Evolutionary conservation across 1,284 basidiomycete genomes (phyloP).

Genomic region (Afroboletus lepidellus): DNA sequence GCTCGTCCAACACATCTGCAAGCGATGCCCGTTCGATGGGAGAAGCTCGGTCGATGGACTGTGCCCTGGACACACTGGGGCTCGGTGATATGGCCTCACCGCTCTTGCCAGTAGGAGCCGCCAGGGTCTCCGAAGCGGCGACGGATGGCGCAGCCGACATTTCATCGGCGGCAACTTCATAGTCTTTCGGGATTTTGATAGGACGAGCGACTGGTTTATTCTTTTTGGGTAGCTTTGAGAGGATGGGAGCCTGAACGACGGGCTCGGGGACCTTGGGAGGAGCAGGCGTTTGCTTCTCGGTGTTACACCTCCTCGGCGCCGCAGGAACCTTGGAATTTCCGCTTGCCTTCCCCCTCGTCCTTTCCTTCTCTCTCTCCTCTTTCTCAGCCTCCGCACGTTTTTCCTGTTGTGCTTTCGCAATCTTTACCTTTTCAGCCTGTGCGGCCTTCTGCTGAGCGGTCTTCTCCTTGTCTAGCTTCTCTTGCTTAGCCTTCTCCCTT

Average conservation of each 20-base stretch:
- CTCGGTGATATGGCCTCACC: conserved; percentile 41
- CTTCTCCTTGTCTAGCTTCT: conserved; percentile 38
- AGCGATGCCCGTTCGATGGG: conserved; percentile 49
- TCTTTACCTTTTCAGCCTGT: conserved; percentile 36
- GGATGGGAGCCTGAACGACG: conserved; percentile 59
- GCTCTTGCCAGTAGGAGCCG: conserved; percentile 36
- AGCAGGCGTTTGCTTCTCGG: conserved; percentile 23
- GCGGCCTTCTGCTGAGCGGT: conserved; percentile 34
- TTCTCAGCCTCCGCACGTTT: conserved; percentile 34
- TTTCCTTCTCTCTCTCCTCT: conserved; percentile 34
- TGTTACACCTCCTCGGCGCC: conserved; percentile 17
- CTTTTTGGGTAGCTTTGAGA: conserved; percentile 80
- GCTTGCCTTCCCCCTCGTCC: conserved; percentile 31
- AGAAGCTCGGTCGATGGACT: conserved; percentile 50
- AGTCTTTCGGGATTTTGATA: conserved; percentile 60
- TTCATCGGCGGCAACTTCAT: conserved; percentile 45
- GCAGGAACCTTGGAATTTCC: conserved; percentile 33
- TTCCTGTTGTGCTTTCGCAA: conserved; percentile 33
- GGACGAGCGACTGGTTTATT: conserved; percentile 64
- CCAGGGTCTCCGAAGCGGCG: conserved; percentile 44
- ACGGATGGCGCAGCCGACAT: conserved; percentile 44
- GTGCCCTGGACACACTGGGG: conserved; percentile 55
- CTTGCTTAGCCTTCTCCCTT: conserved; percentile 35
- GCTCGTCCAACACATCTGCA: conserved; percentile 61
- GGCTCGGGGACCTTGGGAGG: conserved; percentile 34